These are phyloP conservation scores for Dorcoceras hygrometricum DNA, from an alignment of 257 asterid species.

Conservation along the genomic window DNA sequence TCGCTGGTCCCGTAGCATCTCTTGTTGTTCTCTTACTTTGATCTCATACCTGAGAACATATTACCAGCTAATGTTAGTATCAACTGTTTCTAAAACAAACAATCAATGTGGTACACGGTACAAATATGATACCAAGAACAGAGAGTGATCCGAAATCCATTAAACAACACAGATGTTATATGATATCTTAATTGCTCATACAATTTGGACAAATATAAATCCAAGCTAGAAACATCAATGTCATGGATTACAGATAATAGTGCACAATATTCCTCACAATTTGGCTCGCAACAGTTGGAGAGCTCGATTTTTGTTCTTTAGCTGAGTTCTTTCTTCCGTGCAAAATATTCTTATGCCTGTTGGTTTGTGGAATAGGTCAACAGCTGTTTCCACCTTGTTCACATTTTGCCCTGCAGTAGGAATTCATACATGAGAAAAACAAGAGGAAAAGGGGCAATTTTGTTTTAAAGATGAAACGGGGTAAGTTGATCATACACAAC, in stretches of 20 bases:
- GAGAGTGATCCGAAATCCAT: not conserved
- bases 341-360: slow-evolving; percentile 97
- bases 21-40: slow-evolving; percentile 89
- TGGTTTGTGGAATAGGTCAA: slow-evolving; percentile 67
- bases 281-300: slow-evolving; percentile 59
- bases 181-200: not conserved
- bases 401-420: slow-evolving; percentile 92
- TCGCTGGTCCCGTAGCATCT: slow-evolving; percentile 75
- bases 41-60: slow-evolving; percentile 81
- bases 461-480: not conserved
- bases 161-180: not conserved
- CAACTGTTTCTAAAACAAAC: slow-evolving; percentile 9
- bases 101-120: not conserved
- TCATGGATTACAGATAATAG: slow-evolving; percentile 1
- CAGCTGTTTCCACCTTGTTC: slow-evolving; percentile 98
- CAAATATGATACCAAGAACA: not conserved
- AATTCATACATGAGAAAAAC: slow-evolving; percentile 24
- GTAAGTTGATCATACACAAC: slow-evolving; percentile 8
- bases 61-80: slow-evolving; percentile 14
- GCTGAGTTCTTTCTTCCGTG: slow-evolving; percentile 95
- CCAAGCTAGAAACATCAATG: slow-evolving; percentile 23
- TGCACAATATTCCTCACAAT: slow-evolving; percentile 49
- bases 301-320: slow-evolving; percentile 81
- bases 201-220: too few relatives aligned
- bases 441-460: slow-evolving; percentile 8